Conservation (phyloP, 1,284 basidiomycete species). For the Leccinum fallax region DNA sequence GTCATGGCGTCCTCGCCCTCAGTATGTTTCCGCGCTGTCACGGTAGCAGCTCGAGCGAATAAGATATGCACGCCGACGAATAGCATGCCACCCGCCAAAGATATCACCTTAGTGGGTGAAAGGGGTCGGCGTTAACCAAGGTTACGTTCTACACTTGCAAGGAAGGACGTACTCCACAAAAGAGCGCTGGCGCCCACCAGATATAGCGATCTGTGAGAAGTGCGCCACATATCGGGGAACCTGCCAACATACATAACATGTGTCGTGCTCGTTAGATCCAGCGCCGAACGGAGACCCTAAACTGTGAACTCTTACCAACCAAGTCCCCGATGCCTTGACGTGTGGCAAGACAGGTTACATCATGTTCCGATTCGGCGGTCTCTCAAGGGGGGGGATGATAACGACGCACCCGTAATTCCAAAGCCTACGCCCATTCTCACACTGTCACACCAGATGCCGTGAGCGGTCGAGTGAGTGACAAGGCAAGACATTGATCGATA, state of each 20-base stretch:
- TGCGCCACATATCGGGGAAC: slow-evolving; percentile 34
- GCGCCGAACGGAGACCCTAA: not conserved
- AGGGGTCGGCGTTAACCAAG: not conserved
- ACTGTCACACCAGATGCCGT: not conserved
- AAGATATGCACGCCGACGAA: not conserved
- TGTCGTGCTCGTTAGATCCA: not conserved
- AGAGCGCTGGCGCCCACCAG: slow-evolving; percentile 35
- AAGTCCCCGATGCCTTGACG: slow-evolving; percentile 29
- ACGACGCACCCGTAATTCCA: slow-evolving; percentile 16
- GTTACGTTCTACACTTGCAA: not conserved
- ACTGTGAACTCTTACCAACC: slow-evolving; percentile 20
- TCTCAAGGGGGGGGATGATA: not conserved
- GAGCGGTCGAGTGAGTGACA: not conserved
- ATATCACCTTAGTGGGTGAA: not conserved
- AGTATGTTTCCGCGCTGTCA: not conserved
- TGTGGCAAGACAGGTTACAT: not conserved
- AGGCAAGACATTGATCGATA: not conserved
- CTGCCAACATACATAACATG: slow-evolving; percentile 11
- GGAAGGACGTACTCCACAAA: slow-evolving; percentile 27
- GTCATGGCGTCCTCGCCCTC: not conserved
- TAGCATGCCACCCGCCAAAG: not conserved
- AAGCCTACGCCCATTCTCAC: not conserved
- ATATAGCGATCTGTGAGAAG: slow-evolving; percentile 30
- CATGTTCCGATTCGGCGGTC: not conserved
- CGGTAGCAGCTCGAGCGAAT: not conserved